These are phyloP conservation scores for Fusarium sp. DNA, from an alignment of 2,329 filamentous ascomycete genomes.

Conservation along the genomic window DNA sequence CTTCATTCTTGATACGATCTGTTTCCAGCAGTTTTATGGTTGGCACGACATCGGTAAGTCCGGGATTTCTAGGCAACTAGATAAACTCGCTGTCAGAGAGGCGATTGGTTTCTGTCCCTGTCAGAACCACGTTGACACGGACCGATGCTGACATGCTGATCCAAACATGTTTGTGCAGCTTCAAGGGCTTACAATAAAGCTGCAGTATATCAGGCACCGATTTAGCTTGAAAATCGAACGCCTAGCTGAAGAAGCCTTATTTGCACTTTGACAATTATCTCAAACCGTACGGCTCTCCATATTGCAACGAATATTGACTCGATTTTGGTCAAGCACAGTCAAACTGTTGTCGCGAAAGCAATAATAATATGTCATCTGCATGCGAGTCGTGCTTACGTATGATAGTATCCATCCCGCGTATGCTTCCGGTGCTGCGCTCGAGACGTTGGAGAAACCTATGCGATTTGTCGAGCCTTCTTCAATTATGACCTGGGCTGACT, in stretches of 20 bases:
- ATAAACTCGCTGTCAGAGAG: neutral
- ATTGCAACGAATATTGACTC: neutral
- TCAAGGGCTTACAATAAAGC: neutral
- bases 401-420: neutral
- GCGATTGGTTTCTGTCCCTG: neutral
- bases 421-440: neutral
- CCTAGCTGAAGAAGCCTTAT: neutral
- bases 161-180: neutral
- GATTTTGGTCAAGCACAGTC: neutral
- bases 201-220: neutral
- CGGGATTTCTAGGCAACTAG: constrained; percentile 8
- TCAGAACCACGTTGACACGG: neutral
- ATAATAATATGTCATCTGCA: neutral
- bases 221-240: neutral
- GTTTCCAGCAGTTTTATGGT: neutral
- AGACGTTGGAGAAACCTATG: neutral
- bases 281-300: neutral
- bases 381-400: neutral
- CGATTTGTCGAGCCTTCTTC: neutral
- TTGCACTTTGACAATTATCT: neutral
- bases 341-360: neutral
- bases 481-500: neutral
- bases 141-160: constrained; percentile 7
- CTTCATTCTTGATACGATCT: neutral
- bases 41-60: constrained; percentile 3